Conservation (phyloP, 257 asterid species). For the Craterostigma plantagineum region DNA sequence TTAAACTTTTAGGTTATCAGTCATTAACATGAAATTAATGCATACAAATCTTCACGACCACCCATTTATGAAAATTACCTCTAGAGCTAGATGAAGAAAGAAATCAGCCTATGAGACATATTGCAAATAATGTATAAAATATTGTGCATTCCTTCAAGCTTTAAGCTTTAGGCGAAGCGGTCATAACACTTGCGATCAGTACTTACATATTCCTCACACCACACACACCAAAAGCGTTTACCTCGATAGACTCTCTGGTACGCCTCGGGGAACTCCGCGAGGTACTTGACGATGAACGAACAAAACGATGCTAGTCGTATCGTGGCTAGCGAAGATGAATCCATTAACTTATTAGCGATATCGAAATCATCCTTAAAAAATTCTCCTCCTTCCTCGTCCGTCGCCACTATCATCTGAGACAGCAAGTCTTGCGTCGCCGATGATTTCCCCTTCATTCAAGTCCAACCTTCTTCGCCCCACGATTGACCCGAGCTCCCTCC, state of each 20-base stretch:
- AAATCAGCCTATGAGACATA: too few species aligned
- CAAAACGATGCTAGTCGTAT: conserved; percentile 21
- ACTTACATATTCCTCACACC: too few species aligned
- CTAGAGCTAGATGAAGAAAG: too few species aligned
- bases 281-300: conserved; percentile 13
- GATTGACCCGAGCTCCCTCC: conserved; percentile 14
- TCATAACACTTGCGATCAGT: too few species aligned
- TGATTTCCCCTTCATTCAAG: background rate
- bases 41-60: too few species aligned
- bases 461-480: background rate
- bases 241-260: conserved; percentile 27
- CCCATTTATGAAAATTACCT: too few species aligned
- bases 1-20: too few species aligned
- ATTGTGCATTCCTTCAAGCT: too few species aligned
- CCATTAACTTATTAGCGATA: conserved; percentile 43
- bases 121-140: too few species aligned
- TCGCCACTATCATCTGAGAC: conserved; percentile 35
- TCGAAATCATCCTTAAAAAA: conserved; percentile 28
- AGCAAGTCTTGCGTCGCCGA: conserved; percentile 27
- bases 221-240: too few species aligned
- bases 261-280: conserved; percentile 37
- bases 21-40: too few species aligned
- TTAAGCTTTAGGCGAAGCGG: too few species aligned
- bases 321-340: conserved; percentile 41
- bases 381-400: conserved; percentile 40